Evolutionary conservation across 345 rosid species (phyloP), one percentile per base, ranked within the genome.

Genomic region (Eutrema yunnanense): DNA sequence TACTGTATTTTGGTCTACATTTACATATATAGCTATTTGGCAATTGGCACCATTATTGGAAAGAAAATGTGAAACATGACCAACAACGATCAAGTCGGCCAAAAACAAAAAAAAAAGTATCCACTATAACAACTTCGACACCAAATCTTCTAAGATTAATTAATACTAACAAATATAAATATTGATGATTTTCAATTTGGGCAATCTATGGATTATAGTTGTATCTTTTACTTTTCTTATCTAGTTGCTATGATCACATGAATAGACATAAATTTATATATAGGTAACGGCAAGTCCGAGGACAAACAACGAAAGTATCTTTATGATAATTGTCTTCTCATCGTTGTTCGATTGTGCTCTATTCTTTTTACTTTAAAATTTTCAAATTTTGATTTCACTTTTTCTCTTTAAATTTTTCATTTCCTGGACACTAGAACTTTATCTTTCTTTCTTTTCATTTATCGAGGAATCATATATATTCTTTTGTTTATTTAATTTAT

Each of bases 311-410:
- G 33, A 69, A 76, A 76, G 75, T 63, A 40, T 69, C 75, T 69
- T 63, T 76, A 69, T 47, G 75, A 48, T 69, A 69, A 48, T 63
- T 76, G 79, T 76, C 79, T 55, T 76, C 75, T 76, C 65, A 63
- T 69, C 53, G 66, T 69, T 76, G 79, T 76, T 76, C 32, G 58
- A 63, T 70, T 63, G 63, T 68, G 73, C 64, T 61, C 51, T 61
- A 33, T 50, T 61, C 65, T 56, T 69, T 75, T 30, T 63, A 69
- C 65, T 76, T 63, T 55, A 46, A 38, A 16, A 22, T 36, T 76
- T 63, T 55, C 38, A 38, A 16, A 22, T 36, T 62, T 60, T 19
- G 9, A 44, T 46, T 49, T 61, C 11, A n/a, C 67, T 32, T 74
- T 67, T 68, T 52, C 50, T 43, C 69, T 61, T 75, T 75, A 27